Evolutionary conservation across 352 stramenopile genomes (phyloP).

Genomic region (Phytopythium boreale): DNA sequence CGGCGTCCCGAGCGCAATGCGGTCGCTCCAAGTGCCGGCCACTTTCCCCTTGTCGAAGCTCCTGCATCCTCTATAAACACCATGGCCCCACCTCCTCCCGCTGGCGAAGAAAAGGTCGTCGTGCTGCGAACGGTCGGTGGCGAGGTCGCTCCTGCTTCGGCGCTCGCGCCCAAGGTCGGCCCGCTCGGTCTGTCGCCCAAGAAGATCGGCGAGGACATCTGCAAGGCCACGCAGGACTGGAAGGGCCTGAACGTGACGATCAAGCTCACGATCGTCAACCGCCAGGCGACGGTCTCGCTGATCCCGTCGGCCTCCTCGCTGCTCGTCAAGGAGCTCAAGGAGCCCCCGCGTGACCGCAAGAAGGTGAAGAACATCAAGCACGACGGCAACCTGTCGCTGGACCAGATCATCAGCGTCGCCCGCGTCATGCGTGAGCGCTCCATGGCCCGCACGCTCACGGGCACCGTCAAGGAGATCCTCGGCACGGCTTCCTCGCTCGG

Average conservation of each 20-base stretch:
- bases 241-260: slow-evolving; percentile 99
- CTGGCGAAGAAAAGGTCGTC: slow-evolving; percentile 91
- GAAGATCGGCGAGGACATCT: slow-evolving; percentile 99
- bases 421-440: slow-evolving; percentile 97
- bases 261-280: slow-evolving; percentile 99
- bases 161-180: slow-evolving; percentile 99
- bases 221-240: slow-evolving; percentile 99
- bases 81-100: slow-evolving; percentile 87
- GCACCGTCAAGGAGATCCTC: slow-evolving; percentile 99
- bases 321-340: slow-evolving; percentile 99
- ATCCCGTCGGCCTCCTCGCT: slow-evolving; percentile 98
- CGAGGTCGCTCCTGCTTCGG: slow-evolving; percentile 97
- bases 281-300: slow-evolving; percentile 95
- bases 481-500: slow-evolving; percentile 98
- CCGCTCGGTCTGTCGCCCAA: slow-evolving; percentile 99
- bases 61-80: slow-evolving; percentile 89
- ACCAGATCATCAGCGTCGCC: slow-evolving; percentile 99
- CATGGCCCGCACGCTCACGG: slow-evolving; percentile 94
- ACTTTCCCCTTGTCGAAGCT: slow-evolving; percentile 30
- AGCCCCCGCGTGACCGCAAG: slow-evolving; percentile 98
- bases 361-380: slow-evolving; percentile 99
- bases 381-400: slow-evolving; percentile 99
- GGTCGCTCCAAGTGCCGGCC: background rate
- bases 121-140: slow-evolving; percentile 99
- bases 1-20: background rate